These are phyloP conservation scores for Saccharomyces hybrid DNA, from an alignment of 1,139 yeast species.

Conservation along the genomic window DNA sequence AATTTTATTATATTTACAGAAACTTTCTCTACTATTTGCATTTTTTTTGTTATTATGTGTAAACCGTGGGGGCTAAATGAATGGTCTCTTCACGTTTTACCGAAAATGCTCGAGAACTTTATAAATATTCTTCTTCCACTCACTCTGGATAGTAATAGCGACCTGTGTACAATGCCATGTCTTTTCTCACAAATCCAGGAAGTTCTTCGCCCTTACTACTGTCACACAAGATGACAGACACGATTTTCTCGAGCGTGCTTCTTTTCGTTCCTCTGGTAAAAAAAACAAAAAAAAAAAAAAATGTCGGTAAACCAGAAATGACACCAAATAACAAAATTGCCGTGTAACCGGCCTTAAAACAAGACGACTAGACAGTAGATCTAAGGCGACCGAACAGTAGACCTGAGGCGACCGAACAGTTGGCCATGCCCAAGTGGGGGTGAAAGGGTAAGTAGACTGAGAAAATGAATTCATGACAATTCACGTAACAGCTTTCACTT, in stretches of 20 bases:
- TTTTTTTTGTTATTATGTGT: neutral
- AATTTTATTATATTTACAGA: too few relatives aligned
- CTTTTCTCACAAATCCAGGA: constrained; percentile 29
- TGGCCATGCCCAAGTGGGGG: constrained; percentile 42
- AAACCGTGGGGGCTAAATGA: neutral
- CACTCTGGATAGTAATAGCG: constrained; percentile 24
- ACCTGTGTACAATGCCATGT: constrained; percentile 18
- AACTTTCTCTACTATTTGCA: too few relatives aligned
- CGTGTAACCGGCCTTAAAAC: constrained; percentile 44
- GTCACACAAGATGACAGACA: constrained; percentile 33
- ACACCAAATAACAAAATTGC: constrained; percentile 48
- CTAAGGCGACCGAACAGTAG: too few relatives aligned
- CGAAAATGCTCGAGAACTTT: neutral
- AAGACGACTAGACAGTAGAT: constrained; percentile 38
- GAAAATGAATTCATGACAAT: constrained; percentile 32
- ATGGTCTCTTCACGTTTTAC: neutral
- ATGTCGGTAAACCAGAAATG: constrained; percentile 46
- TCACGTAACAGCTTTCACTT: constrained; percentile 34
- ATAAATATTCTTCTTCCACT: too few relatives aligned
- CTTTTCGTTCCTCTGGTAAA: constrained; percentile 54
- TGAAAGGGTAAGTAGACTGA: constrained; percentile 34
- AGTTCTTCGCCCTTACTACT: constrained; percentile 22
- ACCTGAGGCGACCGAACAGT: constrained; percentile 45
- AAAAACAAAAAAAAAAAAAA: constrained; percentile 49
- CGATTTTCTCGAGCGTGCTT: constrained; percentile 48